These are phyloP conservation scores for Pyrrhoderma lamaoense DNA, from an alignment of 1,284 basidiomycete genomes.

Conservation along the genomic window DNA sequence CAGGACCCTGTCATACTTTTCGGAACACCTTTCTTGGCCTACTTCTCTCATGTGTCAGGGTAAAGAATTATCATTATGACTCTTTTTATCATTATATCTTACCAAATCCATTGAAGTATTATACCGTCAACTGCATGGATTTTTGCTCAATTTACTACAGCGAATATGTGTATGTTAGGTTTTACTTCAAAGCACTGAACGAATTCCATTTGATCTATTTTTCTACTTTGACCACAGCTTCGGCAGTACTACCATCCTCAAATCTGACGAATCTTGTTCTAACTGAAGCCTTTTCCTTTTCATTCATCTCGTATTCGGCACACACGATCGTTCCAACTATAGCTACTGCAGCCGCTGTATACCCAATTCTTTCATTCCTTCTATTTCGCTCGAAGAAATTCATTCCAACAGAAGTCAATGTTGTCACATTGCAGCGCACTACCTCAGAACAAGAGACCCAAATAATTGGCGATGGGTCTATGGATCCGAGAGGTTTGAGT, in stretches of 20 bases:
- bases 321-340: slow-evolving; percentile 24
- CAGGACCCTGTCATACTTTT: slow-evolving; percentile 79
- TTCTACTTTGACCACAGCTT: slow-evolving; percentile 21
- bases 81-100: slow-evolving; percentile 25
- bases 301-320: slow-evolving; percentile 19
- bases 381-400: slow-evolving; percentile 9
- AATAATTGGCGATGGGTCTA: neutral
- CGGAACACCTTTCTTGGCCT: slow-evolving; percentile 81
- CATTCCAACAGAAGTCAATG: slow-evolving; percentile 11
- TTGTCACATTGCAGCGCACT: slow-evolving; percentile 7
- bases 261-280: slow-evolving; percentile 42
- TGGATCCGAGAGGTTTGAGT: neutral
- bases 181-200: slow-evolving; percentile 42
- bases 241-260: slow-evolving; percentile 35
- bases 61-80: slow-evolving; percentile 26
- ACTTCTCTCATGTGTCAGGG: slow-evolving; percentile 70
- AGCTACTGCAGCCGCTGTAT: slow-evolving; percentile 19
- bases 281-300: slow-evolving; percentile 23
- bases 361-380: slow-evolving; percentile 15
- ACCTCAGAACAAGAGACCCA: neutral
- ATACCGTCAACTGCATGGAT: slow-evolving; percentile 55
- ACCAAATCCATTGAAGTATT: slow-evolving; percentile 30
- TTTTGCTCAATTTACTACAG: slow-evolving; percentile 63
- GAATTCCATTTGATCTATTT: slow-evolving; percentile 25
- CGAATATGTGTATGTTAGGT: slow-evolving; percentile 76